A percentile compares a stretch with the other conserved stretches of the same genome.
phyloP scores from a whole-genome alignment of 805 yeast species.

The Pichia heedii region DNA sequence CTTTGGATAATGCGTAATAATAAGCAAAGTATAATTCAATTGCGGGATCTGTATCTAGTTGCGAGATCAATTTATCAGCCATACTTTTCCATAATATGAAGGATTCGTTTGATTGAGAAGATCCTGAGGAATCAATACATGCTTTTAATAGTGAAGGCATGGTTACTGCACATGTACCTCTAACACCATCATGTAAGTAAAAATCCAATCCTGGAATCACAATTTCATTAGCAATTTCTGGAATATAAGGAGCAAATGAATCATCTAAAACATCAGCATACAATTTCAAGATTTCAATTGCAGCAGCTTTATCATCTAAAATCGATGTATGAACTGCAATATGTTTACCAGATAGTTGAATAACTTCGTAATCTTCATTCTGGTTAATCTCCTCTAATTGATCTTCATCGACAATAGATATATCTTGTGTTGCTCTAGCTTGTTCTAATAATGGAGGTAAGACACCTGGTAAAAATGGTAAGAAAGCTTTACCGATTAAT shows the following conservation, averaged over 20 bases:
- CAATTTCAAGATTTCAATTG: conserved; percentile 77
- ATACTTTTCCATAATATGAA: conserved; percentile 64
- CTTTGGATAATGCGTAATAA: conserved; percentile 60
- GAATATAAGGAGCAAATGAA: conserved; percentile 75
- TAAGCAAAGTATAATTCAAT: conserved; percentile 74
- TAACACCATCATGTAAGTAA: conserved; percentile 87
- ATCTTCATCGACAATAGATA: conserved; percentile 81
- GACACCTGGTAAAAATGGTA: conserved; percentile 75
- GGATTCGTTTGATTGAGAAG: conserved; percentile 46
- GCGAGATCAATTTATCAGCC: conserved; percentile 56
- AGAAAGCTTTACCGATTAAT: conserved; percentile 74
- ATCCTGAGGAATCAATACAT: conserved; percentile 46
- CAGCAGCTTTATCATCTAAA: conserved; percentile 89
- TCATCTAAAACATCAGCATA: conserved; percentile 81
- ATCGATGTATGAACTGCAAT: conserved; percentile 91
- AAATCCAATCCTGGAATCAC: conserved; percentile 85
- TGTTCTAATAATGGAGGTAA: conserved; percentile 81
- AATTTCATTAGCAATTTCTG: conserved; percentile 66
- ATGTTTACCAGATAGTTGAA: conserved; percentile 83
- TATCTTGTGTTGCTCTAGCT: conserved; percentile 86
- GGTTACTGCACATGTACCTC: conserved; percentile 81
- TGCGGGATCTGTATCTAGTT: conserved; percentile 69
- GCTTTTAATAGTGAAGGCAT: conserved; percentile 70
- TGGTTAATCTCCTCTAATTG: conserved; percentile 73
- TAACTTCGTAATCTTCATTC: conserved; percentile 93